These are phyloP conservation scores for Boletus patriciae DNA, from an alignment of 768 basidiomycete species.

Conservation along the genomic window DNA sequence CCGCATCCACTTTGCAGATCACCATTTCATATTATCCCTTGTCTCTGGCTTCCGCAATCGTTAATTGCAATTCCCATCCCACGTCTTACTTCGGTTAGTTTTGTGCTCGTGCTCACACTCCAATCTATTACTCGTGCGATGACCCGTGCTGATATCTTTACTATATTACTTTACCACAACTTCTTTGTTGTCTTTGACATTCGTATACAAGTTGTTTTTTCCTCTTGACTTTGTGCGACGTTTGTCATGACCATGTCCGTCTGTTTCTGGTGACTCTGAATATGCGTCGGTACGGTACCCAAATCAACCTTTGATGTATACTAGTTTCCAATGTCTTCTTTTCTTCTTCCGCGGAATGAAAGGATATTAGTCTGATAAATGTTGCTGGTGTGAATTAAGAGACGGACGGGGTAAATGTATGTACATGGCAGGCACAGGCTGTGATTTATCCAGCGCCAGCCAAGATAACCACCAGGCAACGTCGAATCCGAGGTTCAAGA, in stretches of 20 bases:
- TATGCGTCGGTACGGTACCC: slow-evolving; percentile 23
- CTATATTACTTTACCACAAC: slow-evolving; percentile 34
- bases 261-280: slow-evolving; percentile 14
- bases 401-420: not conserved
- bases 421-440: not conserved
- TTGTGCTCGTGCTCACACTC: slow-evolving; percentile 23
- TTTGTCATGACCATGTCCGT: slow-evolving; percentile 13
- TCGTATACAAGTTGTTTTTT: slow-evolving; percentile 16
- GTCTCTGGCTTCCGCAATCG: slow-evolving; percentile 24
- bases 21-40: slow-evolving; percentile 29
- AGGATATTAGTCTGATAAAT: not conserved
- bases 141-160: slow-evolving; percentile 34
- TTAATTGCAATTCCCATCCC: slow-evolving; percentile 32
- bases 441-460: not conserved
- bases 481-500: not conserved
- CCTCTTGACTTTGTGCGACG: slow-evolving; percentile 2
- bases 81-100: slow-evolving; percentile 16
- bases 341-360: slow-evolving; percentile 5
- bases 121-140: slow-evolving; percentile 31
- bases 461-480: not conserved
- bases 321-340: slow-evolving; percentile 13
- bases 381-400: not conserved
- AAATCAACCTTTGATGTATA: slow-evolving; percentile 26
- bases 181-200: slow-evolving; percentile 18
- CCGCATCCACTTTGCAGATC: slow-evolving; percentile 31